Evolutionary conservation across 257 asterid genomes (phyloP), one percentile per base, ranked within the genome.

Genomic region (Anisodus acutangulus): DNA sequence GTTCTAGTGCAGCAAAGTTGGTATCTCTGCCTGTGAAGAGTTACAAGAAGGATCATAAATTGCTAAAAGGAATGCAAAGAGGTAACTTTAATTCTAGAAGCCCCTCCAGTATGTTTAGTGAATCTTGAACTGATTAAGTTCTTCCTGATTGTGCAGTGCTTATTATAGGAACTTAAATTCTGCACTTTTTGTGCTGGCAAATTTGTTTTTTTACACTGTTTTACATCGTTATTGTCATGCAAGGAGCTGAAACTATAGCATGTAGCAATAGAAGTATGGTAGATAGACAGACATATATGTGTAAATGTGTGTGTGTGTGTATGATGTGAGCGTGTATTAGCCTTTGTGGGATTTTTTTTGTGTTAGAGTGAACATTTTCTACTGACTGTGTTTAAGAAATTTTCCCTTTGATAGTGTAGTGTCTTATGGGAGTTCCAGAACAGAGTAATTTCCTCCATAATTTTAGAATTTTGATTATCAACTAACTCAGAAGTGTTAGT

Each of bases 1-100:
- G 98, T 89, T 93, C 98, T 84, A 97, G 99, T 87, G 98, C 99
- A 89, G 97, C 96, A 82, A 95, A 97, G 92, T 90, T 97, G 92
- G 95, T 93, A 69, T 90, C 98, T 64, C 79, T 92, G 87, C 99
- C 99, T 62, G 66, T 97, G 90, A 95, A 92, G 91, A 91, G 84
- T 92, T 97, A 97, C 87, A 93, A 85, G 86, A 92, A 91, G 91
- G 98, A 97, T 85, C 93, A 91, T 37, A 93, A 95, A 84, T 85
- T 97, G 89, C 90, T 97, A 78, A 97, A 93, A 89, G 99, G 99
- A 89, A 89, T 97, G 95, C 99, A 97, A 89, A 93, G 98, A 91
- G 99, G 99, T 95, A 89, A 53, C 35, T 31, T 31, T 1, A 31
- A 31, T 31, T 31, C 35, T 63, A 19, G 11, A 45, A 13, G 71